Conservation (phyloP, 352 stramenopile species). For the Aphanomyces euteiches region DNA sequence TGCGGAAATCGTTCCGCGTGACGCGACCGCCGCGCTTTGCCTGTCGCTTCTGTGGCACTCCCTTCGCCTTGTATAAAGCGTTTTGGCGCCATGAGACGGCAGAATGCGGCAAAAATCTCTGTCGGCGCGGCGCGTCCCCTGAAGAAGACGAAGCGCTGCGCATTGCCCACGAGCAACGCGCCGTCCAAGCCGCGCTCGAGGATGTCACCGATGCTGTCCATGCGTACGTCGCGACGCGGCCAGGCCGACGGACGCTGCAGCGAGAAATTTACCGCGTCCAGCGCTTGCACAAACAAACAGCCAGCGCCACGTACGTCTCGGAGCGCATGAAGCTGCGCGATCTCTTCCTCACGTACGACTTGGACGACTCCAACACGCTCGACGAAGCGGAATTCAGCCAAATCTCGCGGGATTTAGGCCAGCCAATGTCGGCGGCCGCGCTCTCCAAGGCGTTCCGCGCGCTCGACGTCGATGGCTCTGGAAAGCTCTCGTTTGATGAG, state of each 20-base stretch:
- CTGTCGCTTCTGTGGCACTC: slow-evolving; percentile 7
- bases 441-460: background rate
- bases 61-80: slow-evolving; percentile 13
- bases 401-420: slow-evolving; percentile 8
- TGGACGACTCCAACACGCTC: background rate
- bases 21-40: slow-evolving; percentile 1
- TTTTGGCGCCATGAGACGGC: slow-evolving; percentile 4
- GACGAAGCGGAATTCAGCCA: background rate
- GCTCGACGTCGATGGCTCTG: background rate
- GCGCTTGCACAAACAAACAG: background rate
- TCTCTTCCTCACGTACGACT: slow-evolving; percentile 19
- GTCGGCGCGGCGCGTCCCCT: background rate
- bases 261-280: slow-evolving; percentile 4
- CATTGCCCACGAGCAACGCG: background rate
- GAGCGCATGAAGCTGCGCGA: background rate
- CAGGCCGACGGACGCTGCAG: background rate
- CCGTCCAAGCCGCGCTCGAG: background rate
- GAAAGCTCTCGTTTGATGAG: background rate
- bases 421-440: background rate
- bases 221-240: slow-evolving; percentile 12
- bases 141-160: slow-evolving; percentile 13
- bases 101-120: background rate
- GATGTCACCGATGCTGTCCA: background rate
- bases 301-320: background rate
- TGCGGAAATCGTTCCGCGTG: background rate